Evolutionary conservation across 1,284 basidiomycete species (phyloP).

Genomic region (Agroathelia rolfsii): DNA sequence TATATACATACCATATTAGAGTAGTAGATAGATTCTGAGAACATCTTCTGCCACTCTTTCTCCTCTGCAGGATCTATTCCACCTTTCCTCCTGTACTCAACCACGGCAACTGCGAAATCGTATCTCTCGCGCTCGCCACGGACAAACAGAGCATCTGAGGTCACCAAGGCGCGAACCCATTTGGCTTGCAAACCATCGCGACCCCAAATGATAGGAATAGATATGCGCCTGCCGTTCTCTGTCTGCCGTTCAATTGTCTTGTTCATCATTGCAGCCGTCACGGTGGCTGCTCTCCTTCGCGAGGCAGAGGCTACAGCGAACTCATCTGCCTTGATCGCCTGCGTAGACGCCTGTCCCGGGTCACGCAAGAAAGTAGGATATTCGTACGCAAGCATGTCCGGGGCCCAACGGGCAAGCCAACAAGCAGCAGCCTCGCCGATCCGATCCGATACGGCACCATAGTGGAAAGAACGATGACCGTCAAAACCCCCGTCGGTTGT

Average conservation of each 20-base stretch:
- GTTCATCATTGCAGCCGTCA: constrained; percentile 9
- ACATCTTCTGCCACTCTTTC: constrained; percentile 59
- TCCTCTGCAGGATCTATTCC: constrained; percentile 50
- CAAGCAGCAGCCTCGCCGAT: constrained; percentile 85
- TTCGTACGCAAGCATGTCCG: constrained; percentile 68
- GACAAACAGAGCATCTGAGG: constrained; percentile 77
- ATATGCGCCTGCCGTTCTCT: constrained; percentile 13
- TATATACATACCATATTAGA: constrained; percentile 65
- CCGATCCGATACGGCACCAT: constrained; percentile 79
- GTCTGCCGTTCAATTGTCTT: background rate
- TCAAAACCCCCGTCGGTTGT: constrained; percentile 10
- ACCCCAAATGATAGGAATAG: constrained; percentile 52
- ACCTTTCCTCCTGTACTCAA: constrained; percentile 57
- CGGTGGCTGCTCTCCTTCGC: constrained; percentile 21
- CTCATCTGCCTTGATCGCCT: constrained; percentile 18
- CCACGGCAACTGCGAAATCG: constrained; percentile 63
- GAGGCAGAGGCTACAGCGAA: too few species aligned
- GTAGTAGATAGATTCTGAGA: constrained; percentile 79
- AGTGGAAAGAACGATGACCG: constrained; percentile 51
- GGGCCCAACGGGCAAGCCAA: constrained; percentile 84
- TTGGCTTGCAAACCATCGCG: constrained; percentile 58
- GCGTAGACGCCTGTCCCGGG: constrained; percentile 11
- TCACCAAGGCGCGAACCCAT: constrained; percentile 71
- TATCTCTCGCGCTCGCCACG: constrained; percentile 75
- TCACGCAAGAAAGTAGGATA: constrained; percentile 25